These are phyloP conservation scores for Chlamydomonas sp. DNA, from an alignment of 139 green algal genomes.

Conservation along the genomic window DNA sequence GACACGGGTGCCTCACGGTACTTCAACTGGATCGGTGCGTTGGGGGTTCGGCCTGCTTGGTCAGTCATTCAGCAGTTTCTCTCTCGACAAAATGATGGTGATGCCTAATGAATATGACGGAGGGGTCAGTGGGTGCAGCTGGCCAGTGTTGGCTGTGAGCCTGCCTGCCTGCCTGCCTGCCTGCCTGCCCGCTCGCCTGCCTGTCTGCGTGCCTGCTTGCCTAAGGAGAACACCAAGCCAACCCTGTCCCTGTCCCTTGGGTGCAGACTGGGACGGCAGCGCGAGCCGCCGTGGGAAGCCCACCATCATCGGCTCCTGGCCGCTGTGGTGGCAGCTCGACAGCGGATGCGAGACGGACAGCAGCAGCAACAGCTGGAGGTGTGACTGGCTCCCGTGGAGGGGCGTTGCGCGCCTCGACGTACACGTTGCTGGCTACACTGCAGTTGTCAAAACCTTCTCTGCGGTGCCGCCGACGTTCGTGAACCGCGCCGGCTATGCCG, in stretches of 20 bases:
- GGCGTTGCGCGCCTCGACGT: slow-evolving; percentile 40
- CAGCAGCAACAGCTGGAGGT: slow-evolving; percentile 26
- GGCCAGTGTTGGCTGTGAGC: too few species aligned
- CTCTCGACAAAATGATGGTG: too few species aligned
- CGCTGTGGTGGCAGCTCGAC: slow-evolving; percentile 44
- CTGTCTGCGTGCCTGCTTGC: too few species aligned
- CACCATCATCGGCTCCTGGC: slow-evolving; percentile 39
- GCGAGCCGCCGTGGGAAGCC: slow-evolving; percentile 27
- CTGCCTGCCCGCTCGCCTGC: too few species aligned
- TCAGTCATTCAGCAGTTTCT: too few species aligned
- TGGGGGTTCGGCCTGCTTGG: slow-evolving; percentile 19
- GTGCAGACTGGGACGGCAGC: slow-evolving; percentile 46
- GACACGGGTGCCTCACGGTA: slow-evolving; percentile 45
- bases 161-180: too few species aligned
- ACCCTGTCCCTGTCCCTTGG: too few species aligned
- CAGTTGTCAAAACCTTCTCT: slow-evolving; percentile 14
- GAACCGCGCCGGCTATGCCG: slow-evolving; percentile 34
- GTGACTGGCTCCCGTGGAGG: slow-evolving; percentile 34
- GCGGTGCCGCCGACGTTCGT: slow-evolving; percentile 20
- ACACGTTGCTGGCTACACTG: slow-evolving; percentile 44
- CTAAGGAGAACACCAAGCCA: too few species aligned
- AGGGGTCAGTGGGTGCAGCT: too few species aligned
- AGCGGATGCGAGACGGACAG: slow-evolving; percentile 20
- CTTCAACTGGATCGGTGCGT: slow-evolving; percentile 58
- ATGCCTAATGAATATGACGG: too few species aligned